phyloP scores from a whole-genome alignment of 805 yeast species.

The Zygotorulaspora danielsina region DNA sequence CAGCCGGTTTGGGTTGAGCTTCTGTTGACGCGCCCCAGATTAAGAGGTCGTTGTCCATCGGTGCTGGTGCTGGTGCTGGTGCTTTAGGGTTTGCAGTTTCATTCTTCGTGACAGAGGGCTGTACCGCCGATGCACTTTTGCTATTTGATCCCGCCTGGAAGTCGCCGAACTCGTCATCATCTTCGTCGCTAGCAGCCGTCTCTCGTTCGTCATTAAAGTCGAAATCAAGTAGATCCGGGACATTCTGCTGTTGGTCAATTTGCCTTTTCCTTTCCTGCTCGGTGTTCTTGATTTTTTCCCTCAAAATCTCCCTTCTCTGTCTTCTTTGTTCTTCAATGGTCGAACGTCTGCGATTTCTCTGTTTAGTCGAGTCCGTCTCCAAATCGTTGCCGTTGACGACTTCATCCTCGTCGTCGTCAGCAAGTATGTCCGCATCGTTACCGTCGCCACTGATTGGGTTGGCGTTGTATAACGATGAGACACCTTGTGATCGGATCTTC shows the following conservation, averaged over 20 bases:
- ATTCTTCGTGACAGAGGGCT: too few relatives aligned
- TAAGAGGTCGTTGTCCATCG: conserved; percentile 17
- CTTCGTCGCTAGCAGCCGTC: conserved; percentile 7
- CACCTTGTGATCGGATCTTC: conserved; percentile 30
- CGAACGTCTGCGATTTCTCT: conserved; percentile 24
- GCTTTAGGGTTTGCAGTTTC: too few relatives aligned
- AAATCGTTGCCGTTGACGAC: conserved; percentile 19
- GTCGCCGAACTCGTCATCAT: conserved; percentile 37
- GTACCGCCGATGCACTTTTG: conserved; percentile 1
- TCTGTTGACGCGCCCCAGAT: conserved; percentile 17
- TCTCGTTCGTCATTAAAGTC: conserved; percentile 13
- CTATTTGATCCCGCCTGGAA: conserved; percentile 31
- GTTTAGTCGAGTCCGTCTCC: conserved; percentile 9
- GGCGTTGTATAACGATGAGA: conserved; percentile 20
- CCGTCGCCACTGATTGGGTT: conserved; percentile 21
- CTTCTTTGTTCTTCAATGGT: conserved; percentile 36
- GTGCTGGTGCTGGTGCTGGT: conserved; percentile 3
- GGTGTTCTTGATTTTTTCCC: conserved; percentile 33
- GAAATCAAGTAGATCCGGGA: conserved; percentile 33
- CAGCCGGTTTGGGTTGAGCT: conserved; percentile 7
- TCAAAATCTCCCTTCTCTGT: conserved; percentile 36
- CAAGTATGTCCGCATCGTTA: conserved; percentile 16
- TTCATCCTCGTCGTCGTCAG: conserved; percentile 21
- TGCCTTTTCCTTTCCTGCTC: conserved; percentile 33
- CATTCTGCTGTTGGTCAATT: conserved; percentile 18